Evolutionary conservation across 805 yeast species (phyloP), one percentile per base, ranked within the genome.

Genomic region (Wickerhamomyces chambardii): DNA sequence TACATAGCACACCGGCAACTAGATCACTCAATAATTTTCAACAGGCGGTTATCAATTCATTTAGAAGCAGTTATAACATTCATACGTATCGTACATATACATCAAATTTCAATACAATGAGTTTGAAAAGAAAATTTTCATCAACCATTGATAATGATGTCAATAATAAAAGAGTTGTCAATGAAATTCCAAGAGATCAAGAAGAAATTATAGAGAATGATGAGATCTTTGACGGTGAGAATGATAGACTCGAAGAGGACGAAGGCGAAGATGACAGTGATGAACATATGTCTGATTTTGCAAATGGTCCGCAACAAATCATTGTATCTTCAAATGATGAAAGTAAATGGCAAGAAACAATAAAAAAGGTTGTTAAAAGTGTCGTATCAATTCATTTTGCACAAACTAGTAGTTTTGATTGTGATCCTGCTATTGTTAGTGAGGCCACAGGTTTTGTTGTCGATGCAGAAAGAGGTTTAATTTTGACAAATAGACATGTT

Each of bases 401-500:
- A 10, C 92, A 83, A 55, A 85, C 84, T n/a, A 74, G 79, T 4
- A 76, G 79, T 42, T 89, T 89, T 53, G 97, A 89, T 50, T 80
- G 92, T 28, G 97, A 89, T 46, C 59, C 76, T 3, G 80, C 95
- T 1, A 57, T 79, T 30, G 85, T 81, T 19, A 75, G 84, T 36
- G 95, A 89, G 56, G 97, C 96, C n/a, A 85, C 96, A 1, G 97
- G 97, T 2, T 89, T 89, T 56, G 86, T 89, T 6, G 96, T 89
- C 10, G 97, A 89, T 55, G 69, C 90, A 3, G 65, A 71, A 36
- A 58, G 75, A 18, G 97, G 97, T 14, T 73, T 87, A 39, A 86
- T 89, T 41, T 66, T 89, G 54, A 89, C 97, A 10, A 89, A 89
- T 60, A 71, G 96, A 51, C 97, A 89, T 52, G 97, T 89, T 33